Evolutionary conservation across 305 asterid genomes (phyloP), one percentile per base, ranked within the genome.

Genomic region (Solanum hybrid): DNA sequence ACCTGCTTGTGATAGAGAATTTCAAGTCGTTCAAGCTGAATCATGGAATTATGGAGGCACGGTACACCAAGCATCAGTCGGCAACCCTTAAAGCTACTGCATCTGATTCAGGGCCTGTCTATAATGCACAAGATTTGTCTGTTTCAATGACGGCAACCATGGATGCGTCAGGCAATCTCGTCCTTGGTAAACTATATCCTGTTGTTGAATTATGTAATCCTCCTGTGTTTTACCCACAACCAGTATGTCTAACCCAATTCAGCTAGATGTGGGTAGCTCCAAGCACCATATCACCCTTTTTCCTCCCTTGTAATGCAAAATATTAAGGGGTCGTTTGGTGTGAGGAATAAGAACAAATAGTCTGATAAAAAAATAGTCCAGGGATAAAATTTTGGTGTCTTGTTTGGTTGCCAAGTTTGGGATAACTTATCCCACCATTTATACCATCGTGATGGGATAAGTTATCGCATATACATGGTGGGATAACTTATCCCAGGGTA

Each of bases 31-130:
- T 97, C 85, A 92, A 94, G 90, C 95, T 97, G 85, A 96, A 97
- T 91, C 99, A 97, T 85, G 99, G 98, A 90, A 96, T 96, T 89
- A 97, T 97, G 99, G 99, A 97, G 93, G 94, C 87, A 39, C 98
- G 96, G 78, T 97, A 97, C 90, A 93, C 93, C 89, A 94, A 92
- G 92, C 99, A 97, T 90, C 95, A 94, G 89, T 93, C 96, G 75
- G 94, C 98, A 89, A 34, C 91, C 89, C 88, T 92, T 78, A 90
- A 92, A 74, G 90, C 96, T 84, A 57, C 94, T 82, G 67, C 85
- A 34, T 42, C 94, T 75, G 93, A 92, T 88, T 40, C 90, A 37
- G 92, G 73, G 39, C 34, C 93, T 80, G 92, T 71, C 89, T 88
- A 90, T 86, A 89, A 95, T 92, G 98, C 94, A 69, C 93, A 92